A percentile compares a stretch with the other conserved stretches of the same genome.
phyloP scores from a whole-genome alignment of 345 rosid genomes.

The Mangifera indica region DNA sequence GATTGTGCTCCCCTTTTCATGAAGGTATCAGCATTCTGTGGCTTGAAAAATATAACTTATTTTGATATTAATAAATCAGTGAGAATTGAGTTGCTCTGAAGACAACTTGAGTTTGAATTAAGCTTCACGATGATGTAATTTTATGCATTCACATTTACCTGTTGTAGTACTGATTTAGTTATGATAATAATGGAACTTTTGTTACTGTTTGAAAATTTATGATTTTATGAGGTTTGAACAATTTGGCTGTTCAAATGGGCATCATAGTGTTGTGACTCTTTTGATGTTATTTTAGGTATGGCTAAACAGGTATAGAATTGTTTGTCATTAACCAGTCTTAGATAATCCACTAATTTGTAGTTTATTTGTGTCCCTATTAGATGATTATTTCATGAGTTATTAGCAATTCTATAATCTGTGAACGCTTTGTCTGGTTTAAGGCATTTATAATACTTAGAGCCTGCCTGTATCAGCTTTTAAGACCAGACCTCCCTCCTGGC shows the following conservation, averaged over 20 bases:
- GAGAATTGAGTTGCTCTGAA: background rate
- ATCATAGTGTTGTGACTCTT: background rate
- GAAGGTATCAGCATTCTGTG: slow-evolving; percentile 31
- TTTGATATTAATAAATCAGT: slow-evolving; percentile 3
- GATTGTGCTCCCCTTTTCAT: slow-evolving; percentile 45
- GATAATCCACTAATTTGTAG: background rate
- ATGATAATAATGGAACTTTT: background rate
- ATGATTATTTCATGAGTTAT: background rate
- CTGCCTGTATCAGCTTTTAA: background rate
- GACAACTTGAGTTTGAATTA: background rate
- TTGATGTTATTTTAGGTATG: background rate
- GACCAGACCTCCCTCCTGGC: slow-evolving; percentile 3
- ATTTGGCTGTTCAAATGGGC: background rate
- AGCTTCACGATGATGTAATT: background rate
- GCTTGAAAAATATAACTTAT: background rate
- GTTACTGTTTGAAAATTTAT: background rate
- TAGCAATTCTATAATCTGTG: background rate
- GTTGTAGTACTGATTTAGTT: background rate
- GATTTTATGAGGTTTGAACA: background rate
- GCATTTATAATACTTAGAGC: background rate
- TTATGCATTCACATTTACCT: background rate
- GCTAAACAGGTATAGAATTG: background rate
- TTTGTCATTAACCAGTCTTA: background rate
- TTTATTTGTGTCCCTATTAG: background rate
- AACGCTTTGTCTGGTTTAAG: background rate